These are phyloP conservation scores for Alternaria postmessia DNA, from an alignment of 2,329 filamentous ascomycete genomes.

Conservation along the genomic window DNA sequence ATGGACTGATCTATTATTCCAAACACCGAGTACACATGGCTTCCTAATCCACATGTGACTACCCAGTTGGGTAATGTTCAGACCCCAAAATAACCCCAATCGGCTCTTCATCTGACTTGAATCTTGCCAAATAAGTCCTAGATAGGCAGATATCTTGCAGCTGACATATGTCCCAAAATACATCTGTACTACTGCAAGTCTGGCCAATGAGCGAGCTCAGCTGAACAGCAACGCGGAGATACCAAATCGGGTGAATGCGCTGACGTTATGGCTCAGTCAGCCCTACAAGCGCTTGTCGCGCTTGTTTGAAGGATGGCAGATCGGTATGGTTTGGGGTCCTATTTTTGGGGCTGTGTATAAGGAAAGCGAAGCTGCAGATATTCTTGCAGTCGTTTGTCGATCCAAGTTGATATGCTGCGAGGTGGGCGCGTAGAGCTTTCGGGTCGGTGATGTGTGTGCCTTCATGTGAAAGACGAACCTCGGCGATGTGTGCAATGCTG, in stretches of 20 bases:
- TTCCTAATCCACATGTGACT: neutral
- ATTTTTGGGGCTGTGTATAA: conserved; percentile 37
- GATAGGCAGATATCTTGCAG: conserved; percentile 1
- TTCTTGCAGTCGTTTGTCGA: conserved; percentile 6
- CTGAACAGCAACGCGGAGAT: conserved; percentile 3
- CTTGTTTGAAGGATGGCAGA: conserved; percentile 21
- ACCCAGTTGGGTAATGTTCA: neutral
- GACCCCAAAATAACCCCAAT: conserved; percentile 25
- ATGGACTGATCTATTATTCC: neutral
- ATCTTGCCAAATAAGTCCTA: conserved; percentile 9
- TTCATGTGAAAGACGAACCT: neutral
- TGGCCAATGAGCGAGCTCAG: conserved; percentile 1
- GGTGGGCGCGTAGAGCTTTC: conserved; percentile 15
- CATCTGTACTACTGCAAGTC: neutral
- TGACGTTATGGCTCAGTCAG: conserved; percentile 28
- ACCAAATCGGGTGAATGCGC: conserved; percentile 9
- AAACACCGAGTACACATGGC: neutral
- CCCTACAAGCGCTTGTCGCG: conserved; percentile 43
- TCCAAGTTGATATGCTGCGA: conserved; percentile 13
- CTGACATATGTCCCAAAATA: conserved; percentile 20
- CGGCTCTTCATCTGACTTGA: neutral
- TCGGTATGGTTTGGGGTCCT: conserved; percentile 17
- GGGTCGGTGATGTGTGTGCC: conserved; percentile 1
- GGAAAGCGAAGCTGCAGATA: conserved; percentile 22
- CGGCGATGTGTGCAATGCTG: neutral